phyloP scores from a whole-genome alignment of 2,329 filamentous ascomycete genomes.

The Penicillium sp. region DNA sequence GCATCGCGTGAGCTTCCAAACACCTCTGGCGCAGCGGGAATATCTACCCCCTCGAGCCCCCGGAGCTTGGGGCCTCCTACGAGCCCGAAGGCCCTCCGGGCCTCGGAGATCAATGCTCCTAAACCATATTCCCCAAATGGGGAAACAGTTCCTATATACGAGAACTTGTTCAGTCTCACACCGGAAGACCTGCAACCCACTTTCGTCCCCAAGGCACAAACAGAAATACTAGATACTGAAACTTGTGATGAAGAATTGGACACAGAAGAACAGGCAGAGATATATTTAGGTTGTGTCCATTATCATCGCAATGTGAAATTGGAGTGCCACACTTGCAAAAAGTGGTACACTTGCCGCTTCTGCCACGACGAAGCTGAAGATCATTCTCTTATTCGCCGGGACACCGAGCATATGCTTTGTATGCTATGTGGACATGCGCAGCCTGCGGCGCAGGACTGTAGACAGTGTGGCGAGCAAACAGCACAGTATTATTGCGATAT shows the following conservation, averaged over 20 bases:
- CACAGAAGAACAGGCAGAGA: conserved; percentile 51
- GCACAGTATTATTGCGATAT: conserved; percentile 91
- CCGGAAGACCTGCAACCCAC: conserved; percentile 65
- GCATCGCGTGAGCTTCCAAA: conserved; percentile 38
- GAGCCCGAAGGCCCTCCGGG: conserved; percentile 35
- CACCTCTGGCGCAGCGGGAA: neutral
- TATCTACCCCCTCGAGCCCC: conserved; percentile 28
- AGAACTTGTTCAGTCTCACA: conserved; percentile 43
- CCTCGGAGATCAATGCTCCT: conserved; percentile 22
- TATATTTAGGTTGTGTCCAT: conserved; percentile 76
- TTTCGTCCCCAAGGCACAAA: conserved; percentile 54
- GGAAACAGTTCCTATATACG: conserved; percentile 28
- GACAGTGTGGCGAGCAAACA: conserved; percentile 70
- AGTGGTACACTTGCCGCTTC: conserved; percentile 93
- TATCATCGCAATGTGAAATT: conserved; percentile 96
- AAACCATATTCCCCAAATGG: conserved; percentile 30
- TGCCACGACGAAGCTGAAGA: conserved; percentile 85
- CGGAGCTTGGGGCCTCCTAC: conserved; percentile 27
- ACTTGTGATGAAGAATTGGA: conserved; percentile 39
- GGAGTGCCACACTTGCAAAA: conserved; percentile 84
- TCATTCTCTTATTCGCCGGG: conserved; percentile 73
- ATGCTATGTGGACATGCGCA: conserved; percentile 92
- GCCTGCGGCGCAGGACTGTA: conserved; percentile 73
- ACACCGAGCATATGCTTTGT: conserved; percentile 93
- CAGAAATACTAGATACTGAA: conserved; percentile 28